A percentile compares a stretch with the other conserved stretches of the same genome.
phyloP scores from a whole-genome alignment of 2,329 filamentous ascomycete species.

The Ophiocordyceps camponoti-leonardi region DNA sequence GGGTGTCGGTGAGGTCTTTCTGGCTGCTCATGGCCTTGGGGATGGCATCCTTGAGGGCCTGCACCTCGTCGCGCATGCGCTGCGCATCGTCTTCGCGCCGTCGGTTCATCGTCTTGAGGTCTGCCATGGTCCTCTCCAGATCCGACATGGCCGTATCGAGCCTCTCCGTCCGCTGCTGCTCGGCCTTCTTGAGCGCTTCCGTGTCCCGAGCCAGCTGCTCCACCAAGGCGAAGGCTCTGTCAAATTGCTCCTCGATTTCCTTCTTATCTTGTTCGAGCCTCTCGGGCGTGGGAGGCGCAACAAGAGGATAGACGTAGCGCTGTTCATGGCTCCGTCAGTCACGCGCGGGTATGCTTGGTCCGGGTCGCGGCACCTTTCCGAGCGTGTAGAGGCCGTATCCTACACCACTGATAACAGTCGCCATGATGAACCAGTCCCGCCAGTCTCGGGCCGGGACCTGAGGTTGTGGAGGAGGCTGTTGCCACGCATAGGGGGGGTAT shows the following conservation, averaged over 20 bases:
- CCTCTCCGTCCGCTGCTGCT: conserved; percentile 67
- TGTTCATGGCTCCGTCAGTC: conserved; percentile 16
- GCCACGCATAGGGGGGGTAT: conserved; percentile 38
- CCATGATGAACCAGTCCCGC: conserved; percentile 99
- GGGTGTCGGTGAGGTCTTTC: conserved; percentile 64
- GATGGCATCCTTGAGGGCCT: conserved; percentile 65
- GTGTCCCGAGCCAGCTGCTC: conserved; percentile 90
- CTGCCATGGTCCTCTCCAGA: conserved; percentile 65
- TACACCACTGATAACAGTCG: conserved; percentile 79
- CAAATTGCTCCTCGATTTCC: conserved; percentile 81
- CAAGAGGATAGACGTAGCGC: conserved; percentile 81
- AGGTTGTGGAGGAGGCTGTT: conserved; percentile 40
- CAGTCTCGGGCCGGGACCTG: conserved; percentile 69
- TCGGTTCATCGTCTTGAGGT: conserved; percentile 66
- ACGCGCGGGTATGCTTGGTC: not conserved
- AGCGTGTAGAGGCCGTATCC: conserved; percentile 78
- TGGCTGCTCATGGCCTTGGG: conserved; percentile 80
- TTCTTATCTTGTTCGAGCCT: conserved; percentile 91
- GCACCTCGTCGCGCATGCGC: conserved; percentile 72
- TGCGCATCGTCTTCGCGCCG: conserved; percentile 77
- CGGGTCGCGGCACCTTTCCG: conserved; percentile 48
- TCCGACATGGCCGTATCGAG: conserved; percentile 69
- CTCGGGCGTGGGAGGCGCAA: conserved; percentile 83
- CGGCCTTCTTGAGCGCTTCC: conserved; percentile 67
- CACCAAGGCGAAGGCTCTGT: conserved; percentile 75